These are phyloP conservation scores for Wickerhamomyces sp. DNA, from an alignment of 1,139 yeast genomes.

Conservation along the genomic window DNA sequence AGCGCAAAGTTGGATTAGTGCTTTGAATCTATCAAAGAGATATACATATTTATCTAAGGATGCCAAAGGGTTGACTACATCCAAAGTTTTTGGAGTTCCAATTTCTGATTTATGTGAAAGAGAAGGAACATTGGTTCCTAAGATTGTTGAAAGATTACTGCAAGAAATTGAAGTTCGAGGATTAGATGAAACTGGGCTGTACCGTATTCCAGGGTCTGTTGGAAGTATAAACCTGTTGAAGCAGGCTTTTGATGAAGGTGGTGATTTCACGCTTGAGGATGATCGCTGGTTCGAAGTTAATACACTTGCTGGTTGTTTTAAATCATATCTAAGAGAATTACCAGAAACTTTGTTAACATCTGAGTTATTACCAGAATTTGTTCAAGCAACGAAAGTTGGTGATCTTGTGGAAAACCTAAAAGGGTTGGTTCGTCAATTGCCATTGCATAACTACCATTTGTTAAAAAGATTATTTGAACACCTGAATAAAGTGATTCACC, in stretches of 20 bases:
- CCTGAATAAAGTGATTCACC: conserved; percentile 55
- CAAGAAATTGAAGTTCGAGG: conserved; percentile 80
- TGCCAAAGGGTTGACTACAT: conserved; percentile 32
- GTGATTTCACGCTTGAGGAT: conserved; percentile 61
- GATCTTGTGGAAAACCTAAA: conserved; percentile 37
- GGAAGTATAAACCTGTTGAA: conserved; percentile 72
- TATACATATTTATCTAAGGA: conserved; percentile 37
- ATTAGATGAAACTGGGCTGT: conserved; percentile 84
- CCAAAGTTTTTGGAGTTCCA: conserved; percentile 85
- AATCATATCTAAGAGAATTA: conserved; percentile 77
- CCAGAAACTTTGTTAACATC: conserved; percentile 82
- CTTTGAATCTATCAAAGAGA: conserved; percentile 36
- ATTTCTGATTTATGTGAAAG: conserved; percentile 69
- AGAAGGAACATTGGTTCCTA: conserved; percentile 61
- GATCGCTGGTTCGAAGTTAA: conserved; percentile 77
- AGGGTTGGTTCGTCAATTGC: conserved; percentile 46
- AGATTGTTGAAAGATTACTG: conserved; percentile 58
- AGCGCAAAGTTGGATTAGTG: conserved; percentile 70
- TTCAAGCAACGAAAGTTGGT: conserved; percentile 31
- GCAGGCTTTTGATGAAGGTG: conserved; percentile 67
- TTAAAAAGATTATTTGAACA: conserved; percentile 66
- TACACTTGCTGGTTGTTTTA: conserved; percentile 86
- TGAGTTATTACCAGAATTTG: conserved; percentile 49
- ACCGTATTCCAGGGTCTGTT: conserved; percentile 86
- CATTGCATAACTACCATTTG: conserved; percentile 62